A percentile compares a stretch with the other conserved stretches of the same genome.
These are phyloP conservation scores for Puccinia coronata DNA, from an alignment of 1,284 basidiomycete genomes.

Conservation along the genomic window DNA sequence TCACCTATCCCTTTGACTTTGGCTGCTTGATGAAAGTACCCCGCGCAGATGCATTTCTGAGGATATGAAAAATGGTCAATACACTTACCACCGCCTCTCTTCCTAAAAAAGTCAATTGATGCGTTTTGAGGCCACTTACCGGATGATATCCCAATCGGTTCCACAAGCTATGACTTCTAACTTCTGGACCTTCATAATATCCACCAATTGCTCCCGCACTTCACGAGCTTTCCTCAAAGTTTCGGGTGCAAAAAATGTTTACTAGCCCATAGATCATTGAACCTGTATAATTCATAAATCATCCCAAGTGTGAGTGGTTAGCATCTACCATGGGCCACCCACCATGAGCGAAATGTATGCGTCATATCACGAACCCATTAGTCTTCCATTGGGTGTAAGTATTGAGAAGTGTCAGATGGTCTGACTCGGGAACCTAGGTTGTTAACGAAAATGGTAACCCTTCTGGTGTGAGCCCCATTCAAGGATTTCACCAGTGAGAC, in stretches of 20 bases:
- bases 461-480: no score
- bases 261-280: constrained; percentile 87
- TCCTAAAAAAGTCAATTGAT: neutral
- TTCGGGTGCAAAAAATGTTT: constrained; percentile 96
- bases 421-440: constrained; percentile 63
- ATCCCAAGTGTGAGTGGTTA: no score
- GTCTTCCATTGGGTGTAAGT: constrained; percentile 99
- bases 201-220: constrained; percentile 92
- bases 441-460: constrained; percentile 69
- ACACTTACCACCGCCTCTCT: constrained; percentile 20
- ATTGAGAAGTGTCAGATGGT: constrained; percentile 91
- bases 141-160: constrained; percentile 90
- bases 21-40: constrained; percentile 99
- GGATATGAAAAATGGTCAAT: neutral
- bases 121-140: constrained; percentile 62
- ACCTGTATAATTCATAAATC: constrained; percentile 50
- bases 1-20: constrained; percentile 98
- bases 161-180: constrained; percentile 85
- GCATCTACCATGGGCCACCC: no score
- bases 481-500: no score
- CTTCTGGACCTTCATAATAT: constrained; percentile 98
- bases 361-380: no score
- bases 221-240: constrained; percentile 86
- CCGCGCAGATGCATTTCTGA: constrained; percentile 93
- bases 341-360: no score